A percentile compares a stretch with the other conserved stretches of the same genome.
Conservation (phyloP, 83 land plant genomes). For the Picea engelmannii region DNA sequence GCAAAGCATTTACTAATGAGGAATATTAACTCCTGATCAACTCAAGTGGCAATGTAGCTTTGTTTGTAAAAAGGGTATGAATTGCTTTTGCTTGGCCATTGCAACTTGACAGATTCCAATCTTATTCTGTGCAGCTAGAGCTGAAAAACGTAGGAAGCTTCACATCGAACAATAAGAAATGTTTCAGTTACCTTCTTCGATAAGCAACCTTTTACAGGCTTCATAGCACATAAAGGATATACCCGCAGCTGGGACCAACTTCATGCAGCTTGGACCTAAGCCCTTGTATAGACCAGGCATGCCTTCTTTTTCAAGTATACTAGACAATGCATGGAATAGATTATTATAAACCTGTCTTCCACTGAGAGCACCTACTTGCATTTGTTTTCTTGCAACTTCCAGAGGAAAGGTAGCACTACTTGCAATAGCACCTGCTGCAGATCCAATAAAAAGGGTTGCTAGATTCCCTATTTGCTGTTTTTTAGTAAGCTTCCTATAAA, state of each 20-base stretch:
- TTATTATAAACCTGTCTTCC: constrained; percentile 85
- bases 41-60: neutral
- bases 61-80: neutral
- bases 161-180: neutral
- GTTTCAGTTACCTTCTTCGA: constrained; percentile 55
- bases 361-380: constrained; percentile 91
- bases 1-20: neutral
- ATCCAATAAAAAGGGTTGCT: constrained; percentile 86
- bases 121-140: constrained; percentile 8
- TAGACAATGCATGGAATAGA: constrained; percentile 79
- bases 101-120: constrained; percentile 4
- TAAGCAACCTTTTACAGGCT: constrained; percentile 85
- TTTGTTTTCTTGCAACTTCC: constrained; percentile 94
- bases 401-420: constrained; percentile 88
- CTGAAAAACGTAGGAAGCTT: neutral
- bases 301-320: constrained; percentile 88
- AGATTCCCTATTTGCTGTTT: constrained; percentile 75
- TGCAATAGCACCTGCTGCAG: constrained; percentile 86
- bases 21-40: neutral
- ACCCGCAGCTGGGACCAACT: constrained; percentile 98
- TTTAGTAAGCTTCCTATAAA: constrained; percentile 74
- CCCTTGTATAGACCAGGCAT: constrained; percentile 83
- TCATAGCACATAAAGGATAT: constrained; percentile 99
- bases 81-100: constrained; percentile 4
- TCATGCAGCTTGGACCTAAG: constrained; percentile 95